Evolutionary conservation across 208 protist species (phyloP), one percentile per base, ranked within the genome.

Genomic region (Herpetomonas samuelpessoai): DNA sequence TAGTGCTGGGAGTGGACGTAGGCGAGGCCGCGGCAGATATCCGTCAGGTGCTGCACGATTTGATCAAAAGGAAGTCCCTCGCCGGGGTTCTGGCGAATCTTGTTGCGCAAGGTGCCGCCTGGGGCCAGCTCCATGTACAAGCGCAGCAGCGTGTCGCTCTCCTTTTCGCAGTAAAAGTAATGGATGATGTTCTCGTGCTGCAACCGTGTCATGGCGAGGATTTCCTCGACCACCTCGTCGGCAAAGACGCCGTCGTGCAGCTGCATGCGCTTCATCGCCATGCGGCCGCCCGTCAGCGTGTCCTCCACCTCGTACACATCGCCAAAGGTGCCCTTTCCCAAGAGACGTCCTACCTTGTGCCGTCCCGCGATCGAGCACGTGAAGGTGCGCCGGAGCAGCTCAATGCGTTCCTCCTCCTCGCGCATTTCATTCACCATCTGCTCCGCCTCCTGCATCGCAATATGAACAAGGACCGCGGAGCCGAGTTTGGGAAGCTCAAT

Each of bases 111-210:
- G 19, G 91, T 93, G 27, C 95, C 95, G 19, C 85, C 86, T 3
- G 94, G 68, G 9, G 95, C 84, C 46, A 95, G 84, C 61, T 98
- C 95, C 86, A 97, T 95, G 64, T 96, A 97, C 24, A 98, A 73
- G 21, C 93, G 73, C 59, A 98, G 62, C 57, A 56, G 35, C 18
- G 74, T 84, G 35, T 93, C 81, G 66, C 68, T 84, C 47, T 88
- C 78, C 58, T 96, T 90, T 48, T 92, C 79, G 57, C 94, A 96
- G 71, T 83, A 89, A 61, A 95, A 96, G 71, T 98, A 97, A 59
- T 88, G 88, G 28, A 98, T 95, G 58, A 98, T 97, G 71, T 98
- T 97, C 35, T 93, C 83, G 70, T 98, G 92, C 45, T 81, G 76
- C 38, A 98, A 71, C 22, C 71, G 65, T n/a, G 87, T 94, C 88